A percentile compares a stretch with the other conserved stretches of the same genome.
These are phyloP conservation scores for Rhododendron simsii DNA, from an alignment of 148 eudicot genomes.

Conservation along the genomic window DNA sequence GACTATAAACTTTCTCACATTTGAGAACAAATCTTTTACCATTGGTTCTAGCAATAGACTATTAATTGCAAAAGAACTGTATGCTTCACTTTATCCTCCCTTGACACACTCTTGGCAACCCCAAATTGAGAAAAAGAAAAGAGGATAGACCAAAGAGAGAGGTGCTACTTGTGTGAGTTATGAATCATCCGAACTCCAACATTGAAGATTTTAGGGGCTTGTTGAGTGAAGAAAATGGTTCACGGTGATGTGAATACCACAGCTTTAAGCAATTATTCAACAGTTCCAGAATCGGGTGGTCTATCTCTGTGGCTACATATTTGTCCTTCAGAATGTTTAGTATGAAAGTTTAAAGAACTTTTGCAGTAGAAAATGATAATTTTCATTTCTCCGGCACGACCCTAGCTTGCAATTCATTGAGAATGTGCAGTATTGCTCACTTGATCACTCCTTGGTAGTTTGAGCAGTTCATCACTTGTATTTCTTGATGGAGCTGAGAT, in stretches of 20 bases:
- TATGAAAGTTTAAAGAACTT: neutral
- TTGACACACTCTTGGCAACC: neutral
- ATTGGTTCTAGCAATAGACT: neutral
- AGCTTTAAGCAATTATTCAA: neutral
- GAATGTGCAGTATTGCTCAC: neutral
- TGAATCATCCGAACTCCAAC: neutral
- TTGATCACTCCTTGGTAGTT: neutral
- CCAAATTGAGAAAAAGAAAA: neutral
- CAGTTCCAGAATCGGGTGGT: neutral
- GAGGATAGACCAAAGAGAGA: neutral
- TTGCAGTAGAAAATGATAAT: neutral
- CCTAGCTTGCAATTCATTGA: neutral
- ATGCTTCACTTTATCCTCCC: neutral
- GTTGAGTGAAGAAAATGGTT: neutral
- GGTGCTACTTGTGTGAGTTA: neutral
- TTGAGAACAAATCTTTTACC: neutral
- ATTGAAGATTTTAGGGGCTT: neutral
- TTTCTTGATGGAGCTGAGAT: neutral
- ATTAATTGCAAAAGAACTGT: neutral
- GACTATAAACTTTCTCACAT: neutral
- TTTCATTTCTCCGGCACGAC: neutral
- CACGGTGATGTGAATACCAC: neutral
- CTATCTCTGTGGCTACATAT: neutral
- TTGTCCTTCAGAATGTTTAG: neutral
- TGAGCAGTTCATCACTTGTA: neutral